Evolutionary conservation across 176 grass and related monocot species (phyloP), one percentile per base, ranked within the genome.

Genomic region (Paspalum notatum): DNA sequence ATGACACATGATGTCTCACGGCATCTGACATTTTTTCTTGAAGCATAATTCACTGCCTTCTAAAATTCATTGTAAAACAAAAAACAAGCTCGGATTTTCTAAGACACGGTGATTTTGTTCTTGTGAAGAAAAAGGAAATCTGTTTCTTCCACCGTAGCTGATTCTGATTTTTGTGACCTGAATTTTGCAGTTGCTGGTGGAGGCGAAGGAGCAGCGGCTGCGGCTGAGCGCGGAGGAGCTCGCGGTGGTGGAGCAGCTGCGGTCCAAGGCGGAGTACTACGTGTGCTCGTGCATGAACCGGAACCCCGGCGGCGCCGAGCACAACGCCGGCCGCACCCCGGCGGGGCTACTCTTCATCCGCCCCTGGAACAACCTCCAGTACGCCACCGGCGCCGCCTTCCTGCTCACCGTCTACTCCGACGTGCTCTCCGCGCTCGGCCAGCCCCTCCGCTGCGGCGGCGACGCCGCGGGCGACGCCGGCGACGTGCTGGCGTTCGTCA

Each of bases 311-410:
- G 87, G 87, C 68, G 63, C 77, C 21, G 83, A 61, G 14, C 79
- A 83, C 67, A 99, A 99, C 71, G 96, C 94, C 68, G 80, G 79
- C 5, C 96, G 85, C 42, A 95, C 92, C 0, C 96, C 96, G 9
- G 92, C 83, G 7, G 96, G 96, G 1, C 82, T 99, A 24, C 70
- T 95, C 71, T 95, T 87, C 82, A 81, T 99, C 75, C 90, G 96
- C 3, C 85, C 62, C 9, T 93, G 92, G 96, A 99, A 99, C 86
- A 99, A 99, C 84, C 77, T 95, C 26, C 96, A 99, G 71, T 99
- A 99, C 75, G 90, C 73, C 24, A 54, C 92, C 20, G 72, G 89
- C 76, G 92, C 96, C 7, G 87, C 88, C n/a, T 91, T 95, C 84
- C 92, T 99, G 65, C 66, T 95, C 25, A 88, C 86, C 17, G 84